Base-by-base conservation (phyloP, 2,329 filamentous ascomycete genomes). In the Ophiostoma angusticollis region DNA sequence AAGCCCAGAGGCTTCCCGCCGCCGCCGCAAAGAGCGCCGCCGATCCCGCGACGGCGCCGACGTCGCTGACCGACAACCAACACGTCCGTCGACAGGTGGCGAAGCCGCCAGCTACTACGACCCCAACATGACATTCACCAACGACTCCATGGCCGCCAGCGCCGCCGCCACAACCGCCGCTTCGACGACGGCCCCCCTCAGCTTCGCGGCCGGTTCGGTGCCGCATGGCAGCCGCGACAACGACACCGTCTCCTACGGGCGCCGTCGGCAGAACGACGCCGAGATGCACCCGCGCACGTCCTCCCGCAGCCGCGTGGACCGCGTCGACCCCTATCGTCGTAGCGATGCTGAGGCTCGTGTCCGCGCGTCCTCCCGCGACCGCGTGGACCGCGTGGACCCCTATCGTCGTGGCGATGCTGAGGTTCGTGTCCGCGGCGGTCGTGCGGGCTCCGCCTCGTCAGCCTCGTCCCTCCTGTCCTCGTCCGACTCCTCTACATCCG, bases 1-100 rank as follows among this genome's bases (percentile, higher is more conserved):
- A 61, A 73, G 69, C 59, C 67, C 66, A 41, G 70, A 72, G 50
- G 64, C 64, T 61, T 64, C 63, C 53, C 62, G 66, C 54, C 66
- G 69, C 54, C 67, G 43, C 14, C 45, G 41, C 56, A 61, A 59
- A 52, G 57, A 61, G 38, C 57, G 59, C 32, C 56, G 60, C 42
- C 56, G 59, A 49, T 63, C 62, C 38, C 55, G 56, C 54, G 62
- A 62, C 29, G 49, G 50, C 29, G 50, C 48, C 8, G 49, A 47
- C 25, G 33, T 44, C 35, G 43, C 50, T 29, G 11, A 16, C 27
- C 22, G 39, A 31, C 11, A 16, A 18, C 19, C 30, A 3, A 12
- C 36, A 7, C 25, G 25, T 22, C n/a, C 28, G 13, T 32, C 32
- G 5, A 27, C 22, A 18, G 33, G 42, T 19, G 42, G 42, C 21